These are phyloP conservation scores for Boletus pseudo-olivaceus DNA, from an alignment of 768 basidiomycete species.

Conservation along the genomic window DNA sequence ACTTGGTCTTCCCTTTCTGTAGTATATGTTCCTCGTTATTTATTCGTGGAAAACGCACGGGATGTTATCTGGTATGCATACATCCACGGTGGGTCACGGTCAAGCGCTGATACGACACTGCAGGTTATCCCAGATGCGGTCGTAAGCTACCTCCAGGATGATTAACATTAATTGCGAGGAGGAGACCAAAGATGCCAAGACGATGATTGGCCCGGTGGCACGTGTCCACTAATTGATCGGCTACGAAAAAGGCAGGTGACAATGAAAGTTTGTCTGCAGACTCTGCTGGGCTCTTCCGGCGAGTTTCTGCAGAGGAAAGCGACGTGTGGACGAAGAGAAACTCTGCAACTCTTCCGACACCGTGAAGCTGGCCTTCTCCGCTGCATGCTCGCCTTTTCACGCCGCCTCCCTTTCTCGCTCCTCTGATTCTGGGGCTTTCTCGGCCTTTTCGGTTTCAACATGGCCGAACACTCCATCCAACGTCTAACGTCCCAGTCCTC, in stretches of 20 bases:
- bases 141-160: too few relatives aligned
- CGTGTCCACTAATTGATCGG: slow-evolving; percentile 27
- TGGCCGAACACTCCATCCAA: slow-evolving; percentile 21
- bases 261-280: slow-evolving; percentile 23
- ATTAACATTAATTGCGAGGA: too few relatives aligned
- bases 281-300: too few relatives aligned
- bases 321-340: slow-evolving; percentile 1
- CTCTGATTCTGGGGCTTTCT: slow-evolving; percentile 7
- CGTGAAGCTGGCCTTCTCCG: slow-evolving; percentile 31
- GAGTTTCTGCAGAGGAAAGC: slow-evolving; percentile 6
- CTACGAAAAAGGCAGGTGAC: slow-evolving; percentile 28
- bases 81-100: neutral
- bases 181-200: too few relatives aligned
- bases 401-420: neutral
- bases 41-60: neutral
- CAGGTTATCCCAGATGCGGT: too few relatives aligned
- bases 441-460: slow-evolving; percentile 10
- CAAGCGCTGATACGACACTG: neutral
- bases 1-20: too few relatives aligned
- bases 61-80: neutral
- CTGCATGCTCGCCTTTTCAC: slow-evolving; percentile 21
- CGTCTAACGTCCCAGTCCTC: slow-evolving; percentile 21
- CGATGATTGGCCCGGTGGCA: slow-evolving; percentile 11
- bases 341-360: neutral
- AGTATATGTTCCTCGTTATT: neutral